Conservation (phyloP, 2,329 filamentous ascomycete species). For the Ilyonectria mors-panacis region DNA sequence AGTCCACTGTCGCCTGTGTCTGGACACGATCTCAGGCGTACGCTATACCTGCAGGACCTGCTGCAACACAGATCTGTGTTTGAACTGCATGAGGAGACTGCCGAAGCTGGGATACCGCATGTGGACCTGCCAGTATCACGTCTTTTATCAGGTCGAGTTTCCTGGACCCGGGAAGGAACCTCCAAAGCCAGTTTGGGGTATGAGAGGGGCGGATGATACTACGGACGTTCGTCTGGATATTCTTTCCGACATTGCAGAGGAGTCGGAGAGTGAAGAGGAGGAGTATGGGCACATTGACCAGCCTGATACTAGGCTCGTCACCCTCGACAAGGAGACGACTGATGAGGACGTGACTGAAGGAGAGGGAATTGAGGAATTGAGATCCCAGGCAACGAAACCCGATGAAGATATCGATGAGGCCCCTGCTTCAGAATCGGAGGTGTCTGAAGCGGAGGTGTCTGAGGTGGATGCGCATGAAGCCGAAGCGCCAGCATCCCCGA, state of each 20-base stretch:
- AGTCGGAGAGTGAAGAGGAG: constrained; percentile 6
- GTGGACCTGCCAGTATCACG: constrained; percentile 32
- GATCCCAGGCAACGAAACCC: not conserved
- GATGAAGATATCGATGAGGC: not conserved
- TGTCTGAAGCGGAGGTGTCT: not conserved
- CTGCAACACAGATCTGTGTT: constrained; percentile 30
- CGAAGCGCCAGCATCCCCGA: not conserved
- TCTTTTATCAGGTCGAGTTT: constrained; percentile 15
- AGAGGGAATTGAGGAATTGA: not conserved
- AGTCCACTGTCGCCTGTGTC: constrained; percentile 31
- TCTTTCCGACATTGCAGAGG: constrained; percentile 28
- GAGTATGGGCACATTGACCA: not conserved
- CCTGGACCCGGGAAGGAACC: constrained; percentile 1
- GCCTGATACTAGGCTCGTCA: not conserved
- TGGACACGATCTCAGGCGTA: constrained; percentile 16
- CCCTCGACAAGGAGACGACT: not conserved
- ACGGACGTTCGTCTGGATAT: not conserved
- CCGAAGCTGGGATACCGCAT: constrained; percentile 26
- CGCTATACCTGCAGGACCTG: constrained; percentile 27
- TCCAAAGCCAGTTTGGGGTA: not conserved
- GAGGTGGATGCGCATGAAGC: not conserved
- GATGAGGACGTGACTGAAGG: not conserved
- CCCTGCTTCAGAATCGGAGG: not conserved
- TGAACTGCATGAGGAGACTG: constrained; percentile 14
- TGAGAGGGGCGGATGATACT: not conserved